Conservation (phyloP, 495 filamentous ascomycete species). For the Daldinia grandis region DNA sequence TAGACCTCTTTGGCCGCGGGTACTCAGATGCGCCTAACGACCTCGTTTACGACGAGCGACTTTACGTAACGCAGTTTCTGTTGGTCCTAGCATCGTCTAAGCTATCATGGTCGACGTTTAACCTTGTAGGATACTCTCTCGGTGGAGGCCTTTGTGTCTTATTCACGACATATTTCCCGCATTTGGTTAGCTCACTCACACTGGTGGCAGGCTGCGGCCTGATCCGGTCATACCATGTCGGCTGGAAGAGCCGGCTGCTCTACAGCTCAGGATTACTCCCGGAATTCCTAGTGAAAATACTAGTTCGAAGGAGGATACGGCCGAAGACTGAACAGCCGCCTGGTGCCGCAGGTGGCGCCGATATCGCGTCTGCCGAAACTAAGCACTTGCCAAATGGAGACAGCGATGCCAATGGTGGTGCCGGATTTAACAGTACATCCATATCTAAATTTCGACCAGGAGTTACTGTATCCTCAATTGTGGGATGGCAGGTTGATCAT, state of each 20-base stretch:
- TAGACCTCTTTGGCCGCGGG: conserved; percentile 80
- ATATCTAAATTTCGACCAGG: conserved; percentile 50
- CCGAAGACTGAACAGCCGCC: conserved; percentile 40
- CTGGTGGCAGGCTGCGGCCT: conserved; percentile 81
- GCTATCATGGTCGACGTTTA: conserved; percentile 75
- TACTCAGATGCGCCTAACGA: conserved; percentile 75
- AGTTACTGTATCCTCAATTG: conserved; percentile 49
- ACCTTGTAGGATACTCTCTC: conserved; percentile 82
- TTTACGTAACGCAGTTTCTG: conserved; percentile 80
- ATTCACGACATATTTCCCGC: conserved; percentile 77
- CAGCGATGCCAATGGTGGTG: conserved; percentile 50
- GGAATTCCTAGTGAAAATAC: conserved; percentile 59
- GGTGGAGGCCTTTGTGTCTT: conserved; percentile 79
- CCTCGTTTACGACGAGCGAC: conserved; percentile 72
- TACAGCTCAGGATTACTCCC: conserved; percentile 69
- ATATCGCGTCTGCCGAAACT: conserved; percentile 24
- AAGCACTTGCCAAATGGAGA: conserved; percentile 43
- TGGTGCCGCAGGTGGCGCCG: conserved; percentile 33
- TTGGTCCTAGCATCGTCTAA: conserved; percentile 74
- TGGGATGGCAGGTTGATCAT: conserved; percentile 62
- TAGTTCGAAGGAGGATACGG: conserved; percentile 65
- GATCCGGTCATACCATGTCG: conserved; percentile 70
- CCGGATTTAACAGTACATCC: conserved; percentile 51
- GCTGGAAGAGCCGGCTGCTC: conserved; percentile 64
- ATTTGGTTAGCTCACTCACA: conserved; percentile 70